Evolutionary conservation across 2,329 filamentous ascomycete species (phyloP), one percentile per base, ranked within the genome.

Genomic region (Talaromyces sp.): DNA sequence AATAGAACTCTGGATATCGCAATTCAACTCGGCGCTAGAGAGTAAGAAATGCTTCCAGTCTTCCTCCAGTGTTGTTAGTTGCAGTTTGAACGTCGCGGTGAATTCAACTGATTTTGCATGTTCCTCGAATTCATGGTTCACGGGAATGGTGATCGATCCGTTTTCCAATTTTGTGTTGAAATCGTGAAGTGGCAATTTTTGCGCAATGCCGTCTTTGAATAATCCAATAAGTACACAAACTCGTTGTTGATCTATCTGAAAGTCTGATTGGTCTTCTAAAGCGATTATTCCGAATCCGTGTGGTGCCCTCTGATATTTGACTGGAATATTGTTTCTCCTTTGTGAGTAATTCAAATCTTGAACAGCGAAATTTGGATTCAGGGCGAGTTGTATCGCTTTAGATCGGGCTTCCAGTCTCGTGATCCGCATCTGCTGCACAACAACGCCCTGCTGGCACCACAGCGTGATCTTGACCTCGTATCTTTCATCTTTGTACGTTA

Each of bases 201-300:
- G 61, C 11, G 50, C 58, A 14, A 48, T 27, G 26, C 58, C 61
- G 41, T 62, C 38, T 41, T 55, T 60, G 54, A 58, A 60, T 14
- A 62, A 38, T 17, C 61, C 57, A n/a, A 61, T 24, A 14, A 62
- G 21, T n/a, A 61, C 58, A 35, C 58, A 61, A 27, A 62, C 41
- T 8, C 35, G 57, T 35, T 60, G 57, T 19, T 48, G 27, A 21
- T 32, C 17, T 2, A 21, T 19, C 3, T 26, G 12, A 6, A 54
- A 43, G 14, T 50, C 48, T 5, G 52, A 10, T 19, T 14, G 46
- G 11, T 62, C 52, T 38, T 62, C 57, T 14, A 62, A 14, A n/a
- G 31, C 58, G 21, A 62, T 46, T 5, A 62, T 50, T 50, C 61
- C 61, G 29, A 54, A 57, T 12, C 57, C 61, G 38, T 62, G 57